A percentile compares a stretch with the other conserved stretches of the same genome.
Evolutionary conservation across 192 early-diverging fungal genomes (phyloP).

Genomic region (Polychytrium aggregatum): DNA sequence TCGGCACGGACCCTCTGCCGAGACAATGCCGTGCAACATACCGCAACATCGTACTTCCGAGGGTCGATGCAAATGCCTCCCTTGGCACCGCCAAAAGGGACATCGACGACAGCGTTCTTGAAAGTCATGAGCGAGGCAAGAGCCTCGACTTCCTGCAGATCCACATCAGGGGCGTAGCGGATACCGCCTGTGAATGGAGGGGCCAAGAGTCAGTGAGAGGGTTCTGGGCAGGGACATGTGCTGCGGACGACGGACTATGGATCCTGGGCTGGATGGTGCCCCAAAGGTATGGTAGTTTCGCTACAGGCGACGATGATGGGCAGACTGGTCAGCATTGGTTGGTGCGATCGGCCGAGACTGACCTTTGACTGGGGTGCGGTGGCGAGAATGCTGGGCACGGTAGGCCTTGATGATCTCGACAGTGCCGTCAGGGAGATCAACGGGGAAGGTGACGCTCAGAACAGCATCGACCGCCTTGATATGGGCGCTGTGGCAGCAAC

Average conservation of each 20-base stretch:
- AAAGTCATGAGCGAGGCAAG: slow-evolving; percentile 75
- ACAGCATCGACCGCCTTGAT: slow-evolving; percentile 63
- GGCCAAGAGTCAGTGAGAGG: no score
- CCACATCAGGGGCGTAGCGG: slow-evolving; percentile 65
- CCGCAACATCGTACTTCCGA: slow-evolving; percentile 61
- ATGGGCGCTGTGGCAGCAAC: no score
- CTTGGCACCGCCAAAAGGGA: slow-evolving; percentile 72
- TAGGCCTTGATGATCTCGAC: slow-evolving; percentile 64
- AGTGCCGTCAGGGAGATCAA: slow-evolving; percentile 51
- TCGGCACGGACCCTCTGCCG: no score
- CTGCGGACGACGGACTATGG: no score
- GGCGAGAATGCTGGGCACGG: slow-evolving; percentile 75
- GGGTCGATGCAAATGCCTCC: slow-evolving; percentile 76
- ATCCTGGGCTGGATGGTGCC: no score
- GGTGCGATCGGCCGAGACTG: no score
- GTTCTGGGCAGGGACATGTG: no score
- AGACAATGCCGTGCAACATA: no score
- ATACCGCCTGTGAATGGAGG: slow-evolving; percentile 73
- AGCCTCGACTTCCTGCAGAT: slow-evolving; percentile 72
- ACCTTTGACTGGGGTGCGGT: slow-evolving; percentile 60
- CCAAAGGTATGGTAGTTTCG: no score
- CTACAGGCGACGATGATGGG: no score
- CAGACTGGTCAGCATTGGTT: no score
- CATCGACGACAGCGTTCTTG: slow-evolving; percentile 78
- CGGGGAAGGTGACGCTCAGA: slow-evolving; percentile 65